Percentiles rank a stretch among this genome's conserved stretches.
Conservation (phyloP, 331 rosid species). For the Arachis monticola region DNA sequence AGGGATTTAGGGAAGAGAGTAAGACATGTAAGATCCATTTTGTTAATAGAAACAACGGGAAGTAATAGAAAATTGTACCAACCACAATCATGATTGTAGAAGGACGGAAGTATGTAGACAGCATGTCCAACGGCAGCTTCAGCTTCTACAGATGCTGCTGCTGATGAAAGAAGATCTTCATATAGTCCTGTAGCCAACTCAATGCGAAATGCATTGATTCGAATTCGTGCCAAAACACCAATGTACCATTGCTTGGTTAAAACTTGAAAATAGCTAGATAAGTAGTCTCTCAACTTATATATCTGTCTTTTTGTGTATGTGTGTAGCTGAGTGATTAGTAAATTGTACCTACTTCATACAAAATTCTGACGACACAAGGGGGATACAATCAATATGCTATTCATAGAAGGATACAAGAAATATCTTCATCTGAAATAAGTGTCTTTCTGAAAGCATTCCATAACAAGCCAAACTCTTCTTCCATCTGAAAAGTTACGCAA, state of each 20-base stretch:
- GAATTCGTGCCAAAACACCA: constrained; percentile 74
- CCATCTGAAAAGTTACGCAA: constrained; percentile 66
- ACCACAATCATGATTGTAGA: constrained; percentile 98
- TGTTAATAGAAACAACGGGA: constrained; percentile 8
- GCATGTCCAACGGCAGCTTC: constrained; percentile 90
- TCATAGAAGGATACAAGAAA: constrained; percentile 78
- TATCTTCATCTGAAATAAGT: constrained; percentile 53
- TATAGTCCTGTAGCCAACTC: constrained; percentile 68
- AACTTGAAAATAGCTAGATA: constrained; percentile 73
- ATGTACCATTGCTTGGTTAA: constrained; percentile 84
- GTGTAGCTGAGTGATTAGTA: constrained; percentile 30
- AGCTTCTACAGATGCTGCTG: constrained; percentile 75
- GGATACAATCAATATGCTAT: constrained; percentile 71
- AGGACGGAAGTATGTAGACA: constrained; percentile 87
- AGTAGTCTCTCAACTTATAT: constrained; percentile 21
- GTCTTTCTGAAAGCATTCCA: constrained; percentile 60
- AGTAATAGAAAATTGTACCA: constrained; percentile 36
- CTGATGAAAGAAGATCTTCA: constrained; percentile 78
- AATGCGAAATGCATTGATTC: constrained; percentile 86
- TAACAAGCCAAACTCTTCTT: constrained; percentile 68
- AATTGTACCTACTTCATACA: constrained; percentile 32
- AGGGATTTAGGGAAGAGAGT: not conserved
- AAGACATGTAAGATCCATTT: not conserved
- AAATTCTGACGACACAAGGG: constrained; percentile 26
- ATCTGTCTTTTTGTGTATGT: not conserved